Conservation (phyloP, 2,329 filamentous ascomycete genomes). For the Fusarium anthophilum region DNA sequence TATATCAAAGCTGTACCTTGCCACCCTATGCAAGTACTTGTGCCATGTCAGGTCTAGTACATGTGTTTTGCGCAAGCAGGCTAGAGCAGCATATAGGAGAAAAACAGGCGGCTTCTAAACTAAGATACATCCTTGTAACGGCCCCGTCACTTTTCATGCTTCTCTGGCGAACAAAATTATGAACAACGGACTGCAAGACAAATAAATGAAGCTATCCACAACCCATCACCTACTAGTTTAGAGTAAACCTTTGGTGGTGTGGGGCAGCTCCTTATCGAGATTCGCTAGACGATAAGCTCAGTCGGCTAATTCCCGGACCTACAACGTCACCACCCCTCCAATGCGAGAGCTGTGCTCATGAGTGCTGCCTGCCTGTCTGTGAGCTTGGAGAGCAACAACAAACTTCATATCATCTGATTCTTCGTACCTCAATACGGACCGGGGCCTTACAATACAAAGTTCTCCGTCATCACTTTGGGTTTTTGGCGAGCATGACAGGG, state of each 20-base stretch:
- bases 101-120: not conserved
- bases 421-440: not conserved
- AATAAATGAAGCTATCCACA: conserved; percentile 11
- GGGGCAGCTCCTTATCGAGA: conserved; percentile 27
- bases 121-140: too few species aligned
- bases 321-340: conserved; percentile 35
- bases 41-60: not conserved
- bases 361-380: conserved; percentile 38
- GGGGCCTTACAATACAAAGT: not conserved
- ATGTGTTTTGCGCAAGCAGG: not conserved
- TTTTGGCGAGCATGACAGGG: conserved; percentile 12
- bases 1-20: not conserved
- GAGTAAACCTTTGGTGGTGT: not conserved
- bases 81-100: not conserved
- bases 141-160: too few species aligned
- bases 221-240: conserved; percentile 5
- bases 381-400: conserved; percentile 20
- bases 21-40: not conserved
- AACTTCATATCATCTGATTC: not conserved
- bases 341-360: conserved; percentile 30
- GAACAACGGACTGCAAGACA: not conserved
- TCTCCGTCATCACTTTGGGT: not conserved
- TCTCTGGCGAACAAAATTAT: not conserved
- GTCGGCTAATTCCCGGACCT: conserved; percentile 31
- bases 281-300: conserved; percentile 5